Evolutionary conservation across 305 asterid genomes (phyloP).

Genomic region (Fraxinus greggii): DNA sequence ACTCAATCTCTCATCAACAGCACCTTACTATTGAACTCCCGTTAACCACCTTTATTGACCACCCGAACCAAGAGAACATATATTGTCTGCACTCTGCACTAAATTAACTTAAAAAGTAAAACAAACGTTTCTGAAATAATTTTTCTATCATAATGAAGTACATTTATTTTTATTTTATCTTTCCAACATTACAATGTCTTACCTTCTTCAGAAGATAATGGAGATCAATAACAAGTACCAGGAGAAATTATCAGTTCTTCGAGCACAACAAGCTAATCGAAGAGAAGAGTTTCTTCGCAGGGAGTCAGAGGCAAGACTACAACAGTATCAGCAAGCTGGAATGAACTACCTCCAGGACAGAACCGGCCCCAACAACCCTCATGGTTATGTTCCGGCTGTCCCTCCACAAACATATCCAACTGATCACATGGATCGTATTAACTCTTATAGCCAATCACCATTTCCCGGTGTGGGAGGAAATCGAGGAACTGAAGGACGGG

Average conservation of each 20-base stretch:
- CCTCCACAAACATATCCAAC: background rate
- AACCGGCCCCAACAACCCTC: conserved; percentile 5
- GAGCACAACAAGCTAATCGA: conserved; percentile 17
- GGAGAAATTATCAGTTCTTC: conserved; percentile 19
- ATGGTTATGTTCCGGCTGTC: background rate
- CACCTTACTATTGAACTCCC: background rate
- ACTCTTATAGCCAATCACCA: background rate
- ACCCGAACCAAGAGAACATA: background rate
- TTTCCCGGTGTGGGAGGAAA: background rate
- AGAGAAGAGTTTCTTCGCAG: conserved; percentile 27
- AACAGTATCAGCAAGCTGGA: conserved; percentile 20
- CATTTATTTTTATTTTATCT: background rate
- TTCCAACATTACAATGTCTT: background rate
- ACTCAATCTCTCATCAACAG: background rate
- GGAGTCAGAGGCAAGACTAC: conserved; percentile 21
- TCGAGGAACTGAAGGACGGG: conserved; percentile 18
- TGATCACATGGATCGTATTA: background rate
- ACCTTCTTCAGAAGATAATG: conserved; percentile 14
- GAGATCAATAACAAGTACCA: conserved; percentile 23
- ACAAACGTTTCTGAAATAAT: background rate
- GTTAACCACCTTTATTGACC: background rate
- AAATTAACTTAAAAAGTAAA: background rate
- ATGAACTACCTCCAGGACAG: background rate
- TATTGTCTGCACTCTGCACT: background rate
- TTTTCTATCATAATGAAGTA: background rate